Conservation (phyloP, 2,329 filamentous ascomycete genomes). For the Albophoma yamanashiensis region DNA sequence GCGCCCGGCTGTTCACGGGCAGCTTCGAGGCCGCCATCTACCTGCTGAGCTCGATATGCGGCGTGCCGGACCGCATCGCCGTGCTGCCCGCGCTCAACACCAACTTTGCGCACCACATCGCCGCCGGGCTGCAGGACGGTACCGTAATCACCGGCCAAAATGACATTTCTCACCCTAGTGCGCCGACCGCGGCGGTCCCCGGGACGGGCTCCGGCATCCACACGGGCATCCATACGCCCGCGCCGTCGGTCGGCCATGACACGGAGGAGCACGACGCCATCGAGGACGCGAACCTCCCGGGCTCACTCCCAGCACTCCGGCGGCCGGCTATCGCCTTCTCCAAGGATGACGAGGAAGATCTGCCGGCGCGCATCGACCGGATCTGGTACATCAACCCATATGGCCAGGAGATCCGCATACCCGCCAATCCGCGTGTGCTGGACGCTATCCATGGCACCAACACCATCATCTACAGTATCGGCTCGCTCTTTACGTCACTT, state of each 20-base stretch:
- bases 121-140: constrained; percentile 67
- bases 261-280: constrained; percentile 50
- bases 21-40: constrained; percentile 91
- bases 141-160: constrained; percentile 82
- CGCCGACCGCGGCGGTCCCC: constrained; percentile 38
- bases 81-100: constrained; percentile 89
- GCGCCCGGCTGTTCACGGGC: constrained; percentile 81
- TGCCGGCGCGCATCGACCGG: constrained; percentile 66
- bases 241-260: constrained; percentile 28
- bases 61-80: constrained; percentile 63
- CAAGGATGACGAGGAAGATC: constrained; percentile 64
- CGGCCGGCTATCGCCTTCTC: constrained; percentile 74
- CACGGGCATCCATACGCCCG: constrained; percentile 16
- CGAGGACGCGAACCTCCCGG: constrained; percentile 73
- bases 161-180: constrained; percentile 76
- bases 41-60: constrained; percentile 75
- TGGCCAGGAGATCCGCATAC: constrained; percentile 85
- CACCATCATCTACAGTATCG: constrained; percentile 81
- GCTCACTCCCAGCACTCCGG: constrained; percentile 68
- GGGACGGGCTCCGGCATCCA: constrained; percentile 13
- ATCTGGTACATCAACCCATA: constrained; percentile 99
- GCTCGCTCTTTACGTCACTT: constrained; percentile 85
- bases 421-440: constrained; percentile 72
- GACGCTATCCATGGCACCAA: constrained; percentile 53
- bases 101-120: constrained; percentile 93